These are phyloP conservation scores for Trichosporon faecale DNA, from an alignment of 1,284 basidiomycete species.

Conservation along the genomic window DNA sequence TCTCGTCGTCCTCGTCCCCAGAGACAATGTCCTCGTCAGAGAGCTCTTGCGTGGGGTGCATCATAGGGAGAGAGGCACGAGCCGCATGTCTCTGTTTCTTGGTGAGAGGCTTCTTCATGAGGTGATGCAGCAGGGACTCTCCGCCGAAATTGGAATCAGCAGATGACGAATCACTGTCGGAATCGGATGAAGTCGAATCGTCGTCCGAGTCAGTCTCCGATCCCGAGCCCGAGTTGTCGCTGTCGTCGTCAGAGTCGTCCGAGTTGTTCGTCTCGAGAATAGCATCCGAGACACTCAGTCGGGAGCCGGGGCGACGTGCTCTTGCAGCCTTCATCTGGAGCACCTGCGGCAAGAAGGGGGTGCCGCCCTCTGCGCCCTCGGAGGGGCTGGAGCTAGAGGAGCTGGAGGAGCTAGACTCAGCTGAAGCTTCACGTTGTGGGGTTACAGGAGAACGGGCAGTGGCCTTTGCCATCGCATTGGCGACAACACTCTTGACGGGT, in stretches of 20 bases:
- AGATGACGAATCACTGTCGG: slow-evolving; percentile 15
- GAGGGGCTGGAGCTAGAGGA: slow-evolving; percentile 17
- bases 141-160: slow-evolving; percentile 21
- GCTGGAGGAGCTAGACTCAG: neutral
- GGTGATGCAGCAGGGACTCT: slow-evolving; percentile 28
- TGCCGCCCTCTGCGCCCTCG: neutral
- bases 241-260: slow-evolving; percentile 27
- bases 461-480: slow-evolving; percentile 9
- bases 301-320: slow-evolving; percentile 35
- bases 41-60: slow-evolving; percentile 27
- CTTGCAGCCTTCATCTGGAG: slow-evolving; percentile 35
- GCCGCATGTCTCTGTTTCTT: slow-evolving; percentile 31
- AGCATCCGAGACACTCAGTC: slow-evolving; percentile 44
- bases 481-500: slow-evolving; percentile 10
- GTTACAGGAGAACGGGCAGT: neutral
- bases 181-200: slow-evolving; percentile 12
- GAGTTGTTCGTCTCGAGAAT: slow-evolving; percentile 43
- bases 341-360: slow-evolving; percentile 24
- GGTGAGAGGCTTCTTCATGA: slow-evolving; percentile 35
- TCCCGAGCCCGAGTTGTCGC: slow-evolving; percentile 27
- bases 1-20: slow-evolving; percentile 25
- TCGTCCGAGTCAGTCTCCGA: slow-evolving; percentile 28
- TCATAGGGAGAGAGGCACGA: slow-evolving; percentile 33
- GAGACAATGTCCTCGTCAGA: slow-evolving; percentile 19
- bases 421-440: neutral